These are phyloP conservation scores for Ophiostoma perfectum DNA, from an alignment of 2,329 filamentous ascomycete species.

Conservation along the genomic window DNA sequence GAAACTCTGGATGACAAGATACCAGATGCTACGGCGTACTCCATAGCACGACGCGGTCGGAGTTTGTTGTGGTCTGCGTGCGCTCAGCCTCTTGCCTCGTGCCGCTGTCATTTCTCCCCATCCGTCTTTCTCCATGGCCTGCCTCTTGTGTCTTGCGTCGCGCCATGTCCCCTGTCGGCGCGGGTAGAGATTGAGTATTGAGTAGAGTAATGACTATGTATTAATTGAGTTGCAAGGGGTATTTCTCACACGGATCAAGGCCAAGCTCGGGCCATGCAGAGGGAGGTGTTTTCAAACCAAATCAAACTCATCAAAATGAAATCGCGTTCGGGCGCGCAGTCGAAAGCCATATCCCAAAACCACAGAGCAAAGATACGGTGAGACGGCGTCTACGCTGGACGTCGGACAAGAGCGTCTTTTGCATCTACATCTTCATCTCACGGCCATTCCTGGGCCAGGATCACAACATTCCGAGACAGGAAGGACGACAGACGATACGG, in stretches of 20 bases:
- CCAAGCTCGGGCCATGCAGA: slow-evolving; percentile 9
- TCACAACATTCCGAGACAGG: background rate
- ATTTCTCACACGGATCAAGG: background rate
- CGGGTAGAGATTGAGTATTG: background rate
- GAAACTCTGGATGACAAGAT: background rate
- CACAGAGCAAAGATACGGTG: slow-evolving; percentile 2
- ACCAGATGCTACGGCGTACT: background rate
- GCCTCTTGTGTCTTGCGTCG: slow-evolving; percentile 4
- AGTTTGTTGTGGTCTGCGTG: background rate
- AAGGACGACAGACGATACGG: background rate
- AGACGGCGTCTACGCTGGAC: background rate
- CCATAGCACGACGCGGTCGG: background rate
- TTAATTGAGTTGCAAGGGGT: slow-evolving; percentile 4
- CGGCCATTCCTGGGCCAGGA: background rate
- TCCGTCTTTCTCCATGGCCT: background rate
- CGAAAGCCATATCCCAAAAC: background rate
- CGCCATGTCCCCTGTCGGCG: slow-evolving; percentile 3
- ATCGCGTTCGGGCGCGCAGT: background rate
- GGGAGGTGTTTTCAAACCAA: slow-evolving; percentile 3
- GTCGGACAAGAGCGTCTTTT: background rate
- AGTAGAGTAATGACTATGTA: no score
- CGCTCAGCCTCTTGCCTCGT: slow-evolving; percentile 12
- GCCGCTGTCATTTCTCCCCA: background rate
- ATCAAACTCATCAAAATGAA: slow-evolving; percentile 11
- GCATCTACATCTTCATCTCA: background rate